Conservation (phyloP, 148 eudicot genomes). For the Salicornia ramosissima region DNA sequence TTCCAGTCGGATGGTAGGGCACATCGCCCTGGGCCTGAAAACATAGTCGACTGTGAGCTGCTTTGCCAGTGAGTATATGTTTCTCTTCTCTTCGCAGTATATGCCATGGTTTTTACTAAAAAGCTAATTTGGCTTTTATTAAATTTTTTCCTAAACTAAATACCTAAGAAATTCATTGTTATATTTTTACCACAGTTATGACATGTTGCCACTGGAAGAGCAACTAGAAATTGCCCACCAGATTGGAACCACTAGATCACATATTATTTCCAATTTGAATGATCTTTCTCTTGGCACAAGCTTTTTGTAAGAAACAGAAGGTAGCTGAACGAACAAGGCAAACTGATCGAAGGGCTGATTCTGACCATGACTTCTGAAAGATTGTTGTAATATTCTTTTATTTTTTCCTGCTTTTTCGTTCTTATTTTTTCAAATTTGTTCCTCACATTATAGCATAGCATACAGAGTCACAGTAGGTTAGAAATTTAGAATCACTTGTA, state of each 20-base stretch:
- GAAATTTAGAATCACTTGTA: constrained; percentile 4
- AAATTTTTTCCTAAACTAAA: background rate
- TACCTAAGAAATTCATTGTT: background rate
- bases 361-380: background rate
- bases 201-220: constrained; percentile 82
- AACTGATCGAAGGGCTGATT: background rate
- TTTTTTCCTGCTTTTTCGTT: background rate
- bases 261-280: constrained; percentile 70
- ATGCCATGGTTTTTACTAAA: background rate
- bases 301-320: constrained; percentile 56
- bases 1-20: constrained; percentile 84
- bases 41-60: constrained; percentile 88
- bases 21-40: constrained; percentile 95
- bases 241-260: constrained; percentile 85
- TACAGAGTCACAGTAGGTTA: background rate
- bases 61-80: constrained; percentile 65
- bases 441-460: background rate
- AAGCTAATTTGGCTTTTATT: background rate
- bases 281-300: constrained; percentile 86
- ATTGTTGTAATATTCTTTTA: background rate
- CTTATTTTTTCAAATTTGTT: background rate
- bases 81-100: background rate
- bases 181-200: constrained; percentile 52
- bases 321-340: background rate
- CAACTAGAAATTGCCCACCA: constrained; percentile 91